Percentiles rank a stretch among this genome's conserved stretches.
Evolutionary conservation across 768 basidiomycete species (phyloP).

Genomic region (Filobasidium floriforme): DNA sequence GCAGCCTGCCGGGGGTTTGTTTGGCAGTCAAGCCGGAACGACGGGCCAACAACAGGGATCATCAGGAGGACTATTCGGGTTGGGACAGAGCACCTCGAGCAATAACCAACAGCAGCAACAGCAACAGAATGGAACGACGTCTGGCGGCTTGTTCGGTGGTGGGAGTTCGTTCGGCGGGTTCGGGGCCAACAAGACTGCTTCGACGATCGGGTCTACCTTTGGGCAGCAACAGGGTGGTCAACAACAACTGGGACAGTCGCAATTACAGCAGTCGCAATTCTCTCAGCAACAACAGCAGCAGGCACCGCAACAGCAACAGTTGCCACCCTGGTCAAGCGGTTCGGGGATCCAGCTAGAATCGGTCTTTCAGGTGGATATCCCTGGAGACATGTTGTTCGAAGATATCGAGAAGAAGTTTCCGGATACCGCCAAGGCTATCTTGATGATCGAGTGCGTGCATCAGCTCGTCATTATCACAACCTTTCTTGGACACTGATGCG

Average conservation of each 20-base stretch:
- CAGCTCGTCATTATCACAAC: not conserved
- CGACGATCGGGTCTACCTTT: slow-evolving; percentile 1
- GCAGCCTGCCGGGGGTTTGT: slow-evolving; percentile 1
- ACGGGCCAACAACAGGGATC: not conserved
- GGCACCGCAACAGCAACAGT: slow-evolving; percentile 17
- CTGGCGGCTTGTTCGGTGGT: not conserved
- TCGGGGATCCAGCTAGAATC: slow-evolving; percentile 11
- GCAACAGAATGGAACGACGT: slow-evolving; percentile 1
- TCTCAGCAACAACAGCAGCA: slow-evolving; percentile 15
- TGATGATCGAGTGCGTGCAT: slow-evolving; percentile 15
- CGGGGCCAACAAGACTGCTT: slow-evolving; percentile 9
- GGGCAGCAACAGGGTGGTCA: slow-evolving; percentile 14
- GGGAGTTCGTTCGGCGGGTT: slow-evolving; percentile 4
- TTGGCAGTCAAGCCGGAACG: not conserved
- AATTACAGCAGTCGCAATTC: slow-evolving; percentile 11
- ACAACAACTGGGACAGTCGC: slow-evolving; percentile 19
- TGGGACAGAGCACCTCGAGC: not conserved
- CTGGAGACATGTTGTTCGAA: slow-evolving; percentile 18
- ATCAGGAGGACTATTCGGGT: not conserved
- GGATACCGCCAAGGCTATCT: slow-evolving; percentile 12
- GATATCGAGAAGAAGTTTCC: slow-evolving; percentile 21
- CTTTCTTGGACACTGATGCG: not conserved
- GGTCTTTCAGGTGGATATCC: slow-evolving; percentile 16
- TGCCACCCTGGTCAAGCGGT: slow-evolving; percentile 19
- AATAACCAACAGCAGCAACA: slow-evolving; percentile 8